Conservation (phyloP, 768 basidiomycete genomes). For the Collybia sp. region DNA sequence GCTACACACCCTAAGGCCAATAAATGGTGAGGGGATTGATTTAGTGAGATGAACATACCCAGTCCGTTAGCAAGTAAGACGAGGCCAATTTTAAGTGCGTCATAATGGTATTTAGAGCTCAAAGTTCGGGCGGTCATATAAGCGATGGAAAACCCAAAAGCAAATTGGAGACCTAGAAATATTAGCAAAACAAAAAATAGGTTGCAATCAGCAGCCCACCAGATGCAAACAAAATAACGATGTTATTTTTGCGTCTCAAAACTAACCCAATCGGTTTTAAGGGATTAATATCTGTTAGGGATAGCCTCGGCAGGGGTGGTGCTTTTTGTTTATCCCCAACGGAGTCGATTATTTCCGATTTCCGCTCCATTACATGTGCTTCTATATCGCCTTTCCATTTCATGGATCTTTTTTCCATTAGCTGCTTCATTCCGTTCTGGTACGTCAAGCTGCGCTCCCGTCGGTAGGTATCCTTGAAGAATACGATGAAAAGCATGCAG, state of each 20-base stretch:
- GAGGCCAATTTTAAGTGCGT: constrained; percentile 67
- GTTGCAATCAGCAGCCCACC: constrained; percentile 33
- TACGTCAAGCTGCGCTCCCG: constrained; percentile 79
- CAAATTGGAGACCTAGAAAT: constrained; percentile 55
- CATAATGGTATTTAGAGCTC: constrained; percentile 54
- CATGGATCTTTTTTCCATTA: constrained; percentile 41
- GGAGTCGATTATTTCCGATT: background rate
- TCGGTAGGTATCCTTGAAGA: constrained; percentile 83
- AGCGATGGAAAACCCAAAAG: constrained; percentile 61
- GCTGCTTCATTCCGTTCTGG: constrained; percentile 56
- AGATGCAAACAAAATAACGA: constrained; percentile 59
- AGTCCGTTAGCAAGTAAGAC: constrained; percentile 72
- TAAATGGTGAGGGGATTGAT: background rate
- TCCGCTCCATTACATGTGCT: background rate
- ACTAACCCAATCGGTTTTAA: constrained; percentile 56
- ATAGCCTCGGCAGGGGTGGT: constrained; percentile 38
- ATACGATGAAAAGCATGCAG: constrained; percentile 51
- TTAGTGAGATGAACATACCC: constrained; percentile 32
- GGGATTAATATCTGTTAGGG: constrained; percentile 73
- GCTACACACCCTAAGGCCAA: constrained; percentile 25
- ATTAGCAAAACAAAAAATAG: background rate
- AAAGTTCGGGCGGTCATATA: constrained; percentile 78
- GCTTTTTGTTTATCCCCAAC: constrained; percentile 17
- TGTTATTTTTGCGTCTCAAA: constrained; percentile 60
- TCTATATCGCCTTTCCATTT: constrained; percentile 12